Evolutionary conservation across 2,329 filamentous ascomycete species (phyloP), one percentile per base, ranked within the genome.

Genomic region (Dactylellina haptotyla): DNA sequence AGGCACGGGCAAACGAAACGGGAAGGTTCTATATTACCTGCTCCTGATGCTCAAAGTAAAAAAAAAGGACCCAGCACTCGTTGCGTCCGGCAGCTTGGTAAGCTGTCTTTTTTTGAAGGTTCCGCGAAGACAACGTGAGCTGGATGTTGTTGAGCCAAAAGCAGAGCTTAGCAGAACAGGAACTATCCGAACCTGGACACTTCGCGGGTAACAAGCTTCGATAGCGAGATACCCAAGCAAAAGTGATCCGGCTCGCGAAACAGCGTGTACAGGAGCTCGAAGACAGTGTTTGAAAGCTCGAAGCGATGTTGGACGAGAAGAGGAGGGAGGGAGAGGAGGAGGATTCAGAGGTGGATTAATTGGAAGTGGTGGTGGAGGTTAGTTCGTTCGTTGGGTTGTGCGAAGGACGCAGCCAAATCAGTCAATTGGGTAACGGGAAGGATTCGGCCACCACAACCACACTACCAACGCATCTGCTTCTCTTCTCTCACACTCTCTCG

Each of bases 371-470:
- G 32, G 32, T 34, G 32, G 5, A 34, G 14, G 32, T 34, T 5
- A 14, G 32, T 34, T 34, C 6, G 14, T 5, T 5, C 14, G 32
- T 5, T 34, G 32, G 45, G 20, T 30, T 26, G 45, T 46, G 43
- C n/a, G 12, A 39, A 25, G 20, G 41, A n/a, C 23, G 25, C 61
- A 53, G 37, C 34, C 25, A 45, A 16, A 30, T 34, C 45, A 26
- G 43, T 30, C 59, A 51, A 50, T 61, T 8, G 56, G 32, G 32
- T 32, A 14, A 30, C 37, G 54, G 54, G 64, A 67, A 67, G 64
- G 64, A 67, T 67, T 67, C 64, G 64, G 45, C 57, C 56, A 48
- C 56, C 64, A 67, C n/a, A 67, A 53, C 45, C 58, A 63, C 58
- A n/a, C 28, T 34, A 6, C 43, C 28, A 25, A n/a, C n/a, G n/a